Percentiles rank a stretch among this genome's conserved stretches.
Evolutionary conservation across 2,329 filamentous ascomycete species (phyloP).

Genomic region (Colletotrichum neosansevieriae): DNA sequence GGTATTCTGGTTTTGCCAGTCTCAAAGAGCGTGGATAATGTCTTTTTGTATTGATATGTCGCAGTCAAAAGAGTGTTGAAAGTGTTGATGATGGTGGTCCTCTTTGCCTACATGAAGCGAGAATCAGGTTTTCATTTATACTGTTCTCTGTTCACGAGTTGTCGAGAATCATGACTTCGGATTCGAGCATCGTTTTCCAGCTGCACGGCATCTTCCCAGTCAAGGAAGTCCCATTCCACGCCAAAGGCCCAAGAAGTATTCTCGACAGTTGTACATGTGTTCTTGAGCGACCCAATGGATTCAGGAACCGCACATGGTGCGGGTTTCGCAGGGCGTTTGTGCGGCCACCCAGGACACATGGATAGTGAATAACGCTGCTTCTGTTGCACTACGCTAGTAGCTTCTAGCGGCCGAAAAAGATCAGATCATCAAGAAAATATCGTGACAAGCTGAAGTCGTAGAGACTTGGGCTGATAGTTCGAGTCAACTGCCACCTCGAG

Average conservation of each 20-base stretch:
- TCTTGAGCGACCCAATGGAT: not conserved
- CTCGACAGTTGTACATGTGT: constrained; percentile 22
- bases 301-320: not conserved
- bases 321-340: constrained; percentile 12
- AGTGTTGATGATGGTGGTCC: not conserved
- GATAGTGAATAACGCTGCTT: not conserved
- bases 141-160: not conserved
- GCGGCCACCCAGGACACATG: not conserved
- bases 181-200: not conserved
- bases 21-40: not conserved
- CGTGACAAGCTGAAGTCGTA: not conserved
- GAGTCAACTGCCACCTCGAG: not conserved
- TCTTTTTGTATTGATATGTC: not conserved
- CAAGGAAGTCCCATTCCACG: too few relatives aligned
- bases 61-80: too few relatives aligned
- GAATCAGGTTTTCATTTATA: not conserved
- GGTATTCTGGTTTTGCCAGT: not conserved
- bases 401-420: not conserved
- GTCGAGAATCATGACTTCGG: not conserved
- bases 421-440: not conserved
- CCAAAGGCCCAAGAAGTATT: not conserved
- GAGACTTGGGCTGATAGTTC: too few relatives aligned
- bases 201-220: too few relatives aligned
- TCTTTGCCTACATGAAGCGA: fast-evolving
- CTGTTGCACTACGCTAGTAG: constrained; percentile 6